Evolutionary conservation across 139 green algal genomes (phyloP), one percentile per base, ranked within the genome.

Genomic region (Microglena sp.): DNA sequence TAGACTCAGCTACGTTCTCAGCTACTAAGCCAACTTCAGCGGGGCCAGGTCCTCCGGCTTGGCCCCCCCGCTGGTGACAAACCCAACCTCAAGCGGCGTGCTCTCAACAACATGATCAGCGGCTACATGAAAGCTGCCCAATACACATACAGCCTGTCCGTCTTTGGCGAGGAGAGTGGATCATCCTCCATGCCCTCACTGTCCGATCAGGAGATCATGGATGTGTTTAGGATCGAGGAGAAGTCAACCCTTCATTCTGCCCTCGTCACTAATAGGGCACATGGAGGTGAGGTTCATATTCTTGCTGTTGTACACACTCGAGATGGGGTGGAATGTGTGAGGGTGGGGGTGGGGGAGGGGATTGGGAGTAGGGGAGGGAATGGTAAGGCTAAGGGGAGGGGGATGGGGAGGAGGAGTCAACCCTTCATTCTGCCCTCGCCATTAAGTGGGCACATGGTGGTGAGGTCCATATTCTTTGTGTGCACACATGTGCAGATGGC

Each of bases 141-240:
- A 0, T 83, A 78, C 55, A 45, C 60, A 43, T 87, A 79, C 62
- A 78, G 72, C 1, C 62, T 84, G 31, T 77, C 74, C 7, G 80
- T 87, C n/a, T 83, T 84, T 43, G 64, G 66, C 22, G 72, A 77
- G 40, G 74, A 82, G 61, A 69, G 68, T 11, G 74, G 68, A 4
- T 29, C 79, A 6, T 22, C n/a, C 33, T 3, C 26, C n/a, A 27
- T 33, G 3, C 21, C 59, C 21, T 18, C n/a, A 2, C 30, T 74
- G 1, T 67, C 72, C 2, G 56, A 74, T 30, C 62, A 74, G 0
- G 72, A 79, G 35, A 3, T 72, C 3, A 5, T 79, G 35, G 72
- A 74, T 11, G 45, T 79, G 21, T 50, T 79, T 0, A 69, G 68
- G 7, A 54, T 79, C 1, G 66, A 74, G 8, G 30, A 59, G 5